These are phyloP conservation scores for Oxalis stricta DNA, from an alignment of 441 rosid genomes.

Conservation along the genomic window DNA sequence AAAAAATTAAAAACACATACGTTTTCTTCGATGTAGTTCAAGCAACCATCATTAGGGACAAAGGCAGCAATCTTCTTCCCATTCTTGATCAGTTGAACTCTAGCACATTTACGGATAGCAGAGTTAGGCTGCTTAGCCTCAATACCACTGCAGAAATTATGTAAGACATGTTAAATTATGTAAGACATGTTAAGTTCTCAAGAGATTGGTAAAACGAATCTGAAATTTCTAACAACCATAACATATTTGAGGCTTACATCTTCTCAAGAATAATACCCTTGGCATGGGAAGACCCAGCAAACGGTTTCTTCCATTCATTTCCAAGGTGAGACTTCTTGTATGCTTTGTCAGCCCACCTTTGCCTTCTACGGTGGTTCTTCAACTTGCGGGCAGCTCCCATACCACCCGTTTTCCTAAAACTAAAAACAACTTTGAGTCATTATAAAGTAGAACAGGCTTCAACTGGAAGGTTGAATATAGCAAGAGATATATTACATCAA, in stretches of 20 bases:
- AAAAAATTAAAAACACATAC: constrained; percentile 16
- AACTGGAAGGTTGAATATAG: background rate
- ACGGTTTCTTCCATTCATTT: constrained; percentile 63
- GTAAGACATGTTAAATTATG: background rate
- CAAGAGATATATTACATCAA: no score
- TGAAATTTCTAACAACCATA: background rate
- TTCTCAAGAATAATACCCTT: constrained; percentile 67
- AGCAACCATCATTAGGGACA: constrained; percentile 68
- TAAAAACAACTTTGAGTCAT: background rate
- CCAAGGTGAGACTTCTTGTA: constrained; percentile 60
- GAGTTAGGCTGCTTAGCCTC: constrained; percentile 80
- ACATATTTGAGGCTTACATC: constrained; percentile 21
- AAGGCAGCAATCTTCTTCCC: constrained; percentile 77
- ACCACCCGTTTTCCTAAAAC: constrained; percentile 49
- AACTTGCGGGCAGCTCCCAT: constrained; percentile 69
- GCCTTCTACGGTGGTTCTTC: constrained; percentile 45
- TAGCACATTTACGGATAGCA: constrained; percentile 62
- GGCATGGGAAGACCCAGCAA: constrained; percentile 64
- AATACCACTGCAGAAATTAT: constrained; percentile 36
- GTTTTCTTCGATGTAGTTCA: constrained; percentile 60
- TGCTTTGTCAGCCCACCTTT: constrained; percentile 59
- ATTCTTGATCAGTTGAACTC: constrained; percentile 61
- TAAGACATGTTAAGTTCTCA: no score
- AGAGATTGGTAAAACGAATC: background rate
- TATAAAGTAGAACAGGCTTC: background rate